Conservation (phyloP, 345 rosid genomes). For the Psidium friedrichsthalianum region DNA sequence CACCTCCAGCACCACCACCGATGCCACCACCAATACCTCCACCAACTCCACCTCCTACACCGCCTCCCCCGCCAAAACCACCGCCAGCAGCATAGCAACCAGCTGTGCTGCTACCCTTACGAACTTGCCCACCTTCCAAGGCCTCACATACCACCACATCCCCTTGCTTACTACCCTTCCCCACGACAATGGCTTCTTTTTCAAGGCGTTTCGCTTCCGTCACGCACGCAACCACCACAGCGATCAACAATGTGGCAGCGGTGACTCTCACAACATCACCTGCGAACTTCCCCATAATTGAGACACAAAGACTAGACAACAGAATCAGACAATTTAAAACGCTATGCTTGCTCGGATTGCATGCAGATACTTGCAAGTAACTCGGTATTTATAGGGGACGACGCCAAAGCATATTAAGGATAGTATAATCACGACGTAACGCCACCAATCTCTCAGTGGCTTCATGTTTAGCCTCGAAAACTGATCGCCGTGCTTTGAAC, state of each 20-base stretch:
- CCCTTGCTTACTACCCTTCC: neutral
- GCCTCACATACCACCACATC: neutral
- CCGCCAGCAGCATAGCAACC: neutral
- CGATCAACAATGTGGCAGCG: neutral
- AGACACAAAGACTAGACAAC: neutral
- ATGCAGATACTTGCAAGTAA: neutral
- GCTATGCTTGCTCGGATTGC: neutral
- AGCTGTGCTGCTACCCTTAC: neutral
- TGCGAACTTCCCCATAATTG: neutral
- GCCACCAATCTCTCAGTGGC: neutral
- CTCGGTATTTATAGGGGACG: neutral
- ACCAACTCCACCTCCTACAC: neutral
- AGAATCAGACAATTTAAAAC: neutral
- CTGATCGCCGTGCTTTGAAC: neutral
- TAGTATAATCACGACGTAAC: neutral
- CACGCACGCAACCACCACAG: neutral
- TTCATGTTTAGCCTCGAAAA: neutral
- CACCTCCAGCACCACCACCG: neutral
- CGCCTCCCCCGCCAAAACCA: neutral
- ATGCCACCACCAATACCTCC: conserved; percentile 5
- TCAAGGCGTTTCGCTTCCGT: neutral
- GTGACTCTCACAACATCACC: neutral
- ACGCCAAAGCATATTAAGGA: neutral
- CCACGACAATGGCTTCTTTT: neutral
- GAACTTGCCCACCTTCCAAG: neutral